Percentiles rank a stretch among this genome's conserved stretches.
These are phyloP conservation scores for Bolboschoenoplectus hybrid DNA, from an alignment of 202 grass and related monocot genomes.

Conservation along the genomic window DNA sequence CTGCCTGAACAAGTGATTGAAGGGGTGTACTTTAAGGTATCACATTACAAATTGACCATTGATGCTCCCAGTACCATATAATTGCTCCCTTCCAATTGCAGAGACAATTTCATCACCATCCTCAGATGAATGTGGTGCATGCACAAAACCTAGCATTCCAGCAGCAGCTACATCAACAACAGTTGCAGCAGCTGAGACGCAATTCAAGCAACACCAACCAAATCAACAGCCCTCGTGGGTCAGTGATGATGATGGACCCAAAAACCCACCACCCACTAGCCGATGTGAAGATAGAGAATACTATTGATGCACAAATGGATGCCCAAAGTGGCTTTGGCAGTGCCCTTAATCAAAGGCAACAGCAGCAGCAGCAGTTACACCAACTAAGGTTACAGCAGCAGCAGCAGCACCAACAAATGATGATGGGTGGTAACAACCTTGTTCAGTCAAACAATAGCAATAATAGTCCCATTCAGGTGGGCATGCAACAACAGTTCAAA, in stretches of 20 bases:
- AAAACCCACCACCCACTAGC: conserved; percentile 55
- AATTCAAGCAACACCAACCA: conserved; percentile 41
- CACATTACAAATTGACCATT: background rate
- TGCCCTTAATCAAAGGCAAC: conserved; percentile 43
- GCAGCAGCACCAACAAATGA: conserved; percentile 58
- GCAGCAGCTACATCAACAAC: conserved; percentile 63
- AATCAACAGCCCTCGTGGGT: conserved; percentile 64
- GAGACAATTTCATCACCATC: conserved; percentile 65
- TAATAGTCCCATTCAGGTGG: conserved; percentile 33
- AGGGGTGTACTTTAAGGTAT: background rate
- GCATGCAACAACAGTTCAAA: conserved; percentile 66
- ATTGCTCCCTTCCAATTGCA: conserved; percentile 38
- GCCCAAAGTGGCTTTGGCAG: conserved; percentile 49
- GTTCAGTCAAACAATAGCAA: conserved; percentile 28
- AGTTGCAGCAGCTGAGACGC: conserved; percentile 56
- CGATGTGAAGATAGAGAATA: conserved; percentile 88
- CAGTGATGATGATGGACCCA: conserved; percentile 71
- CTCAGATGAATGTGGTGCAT: conserved; percentile 57
- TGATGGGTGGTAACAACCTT: conserved; percentile 28
- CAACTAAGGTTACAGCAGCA: conserved; percentile 69
- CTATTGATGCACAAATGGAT: conserved; percentile 68
- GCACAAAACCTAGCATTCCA: conserved; percentile 71
- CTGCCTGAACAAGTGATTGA: conserved; percentile 14
- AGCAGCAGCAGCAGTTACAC: conserved; percentile 33
- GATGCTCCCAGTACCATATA: conserved; percentile 17